Conservation (phyloP, 805 yeast species). For the Candida michaelii region DNA sequence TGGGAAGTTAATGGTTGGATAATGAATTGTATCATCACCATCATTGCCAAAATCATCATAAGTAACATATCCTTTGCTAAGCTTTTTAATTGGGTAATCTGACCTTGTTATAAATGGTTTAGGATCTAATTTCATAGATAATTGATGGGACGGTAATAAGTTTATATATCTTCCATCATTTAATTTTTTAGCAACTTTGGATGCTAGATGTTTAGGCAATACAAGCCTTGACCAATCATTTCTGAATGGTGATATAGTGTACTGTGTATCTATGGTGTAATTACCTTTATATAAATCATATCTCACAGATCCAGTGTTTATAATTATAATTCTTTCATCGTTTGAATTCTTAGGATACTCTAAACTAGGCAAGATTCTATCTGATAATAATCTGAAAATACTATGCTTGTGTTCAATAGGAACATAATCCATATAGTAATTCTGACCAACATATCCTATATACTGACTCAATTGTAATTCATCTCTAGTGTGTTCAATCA, state of each 20-base stretch:
- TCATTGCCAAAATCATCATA: constrained; percentile 78
- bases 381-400: constrained; percentile 59
- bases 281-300: constrained; percentile 85
- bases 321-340: constrained; percentile 49
- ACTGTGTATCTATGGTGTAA: constrained; percentile 77
- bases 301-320: constrained; percentile 86
- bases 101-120: background rate
- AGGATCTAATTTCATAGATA: constrained; percentile 6
- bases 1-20: constrained; percentile 53
- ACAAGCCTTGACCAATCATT: constrained; percentile 73
- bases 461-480: constrained; percentile 53
- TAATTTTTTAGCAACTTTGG: constrained; percentile 50
- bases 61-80: constrained; percentile 75
- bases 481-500: constrained; percentile 44
- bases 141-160: constrained; percentile 26
- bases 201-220: constrained; percentile 60
- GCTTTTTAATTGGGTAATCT: constrained; percentile 13
- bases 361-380: constrained; percentile 52
- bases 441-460: constrained; percentile 66
- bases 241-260: constrained; percentile 79
- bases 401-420: constrained; percentile 51
- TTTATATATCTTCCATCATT: constrained; percentile 55
- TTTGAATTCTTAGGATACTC: constrained; percentile 19
- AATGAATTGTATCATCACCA: constrained; percentile 84
- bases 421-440: constrained; percentile 66